A percentile compares a stretch with the other conserved stretches of the same genome.
Evolutionary conservation across 176 grass and related monocot species (phyloP).

Genomic region (Aegilops umbellulata): DNA sequence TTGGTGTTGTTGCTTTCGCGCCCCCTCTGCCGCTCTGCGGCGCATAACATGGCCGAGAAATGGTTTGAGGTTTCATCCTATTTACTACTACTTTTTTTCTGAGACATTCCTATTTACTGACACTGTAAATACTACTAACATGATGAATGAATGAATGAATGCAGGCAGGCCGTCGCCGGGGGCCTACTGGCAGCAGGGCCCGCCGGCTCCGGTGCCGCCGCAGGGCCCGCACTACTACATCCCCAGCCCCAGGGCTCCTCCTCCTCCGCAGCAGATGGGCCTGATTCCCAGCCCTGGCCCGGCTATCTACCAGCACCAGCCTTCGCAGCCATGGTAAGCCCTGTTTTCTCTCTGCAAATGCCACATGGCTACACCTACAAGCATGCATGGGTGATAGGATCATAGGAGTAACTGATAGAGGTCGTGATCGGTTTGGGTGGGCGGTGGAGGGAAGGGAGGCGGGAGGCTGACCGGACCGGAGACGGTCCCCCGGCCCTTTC

Average conservation of each 20-base stretch:
- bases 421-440: background rate
- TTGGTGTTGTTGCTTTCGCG: background rate
- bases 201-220: slow-evolving; percentile 3
- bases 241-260: slow-evolving; percentile 47
- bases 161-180: slow-evolving; percentile 36
- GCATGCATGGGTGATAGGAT: background rate
- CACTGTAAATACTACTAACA: background rate
- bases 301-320: slow-evolving; percentile 26
- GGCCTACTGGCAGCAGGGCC: slow-evolving; percentile 41
- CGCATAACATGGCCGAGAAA: background rate
- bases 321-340: slow-evolving; percentile 45
- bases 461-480: background rate
- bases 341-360: background rate
- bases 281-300: slow-evolving; percentile 1
- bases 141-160: slow-evolving; percentile 14
- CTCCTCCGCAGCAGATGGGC: slow-evolving; percentile 26
- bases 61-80: background rate
- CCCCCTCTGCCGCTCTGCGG: background rate
- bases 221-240: slow-evolving; percentile 31
- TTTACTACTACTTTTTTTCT: no score
- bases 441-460: background rate
- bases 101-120: background rate
- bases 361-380: background rate
- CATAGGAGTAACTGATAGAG: background rate
- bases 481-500: background rate